phyloP scores from a whole-genome alignment of 2,329 filamentous ascomycete genomes.

The Xylariaceae sp. region DNA sequence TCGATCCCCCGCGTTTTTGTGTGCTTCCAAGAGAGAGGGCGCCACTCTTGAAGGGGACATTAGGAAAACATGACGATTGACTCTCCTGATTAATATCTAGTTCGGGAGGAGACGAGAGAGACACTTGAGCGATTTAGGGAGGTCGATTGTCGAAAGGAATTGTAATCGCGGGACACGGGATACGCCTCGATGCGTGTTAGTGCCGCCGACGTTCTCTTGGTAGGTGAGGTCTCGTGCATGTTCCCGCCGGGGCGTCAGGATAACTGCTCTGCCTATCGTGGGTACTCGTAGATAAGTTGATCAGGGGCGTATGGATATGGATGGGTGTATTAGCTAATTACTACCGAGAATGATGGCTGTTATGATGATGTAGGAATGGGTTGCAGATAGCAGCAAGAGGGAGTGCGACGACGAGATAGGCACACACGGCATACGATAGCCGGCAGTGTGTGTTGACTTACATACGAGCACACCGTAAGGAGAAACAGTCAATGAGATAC shows the following conservation, averaged over 20 bases:
- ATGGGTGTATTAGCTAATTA: neutral
- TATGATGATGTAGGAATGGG: neutral
- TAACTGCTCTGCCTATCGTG: too few species aligned
- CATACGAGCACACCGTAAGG: neutral
- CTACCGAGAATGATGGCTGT: neutral
- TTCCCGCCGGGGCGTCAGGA: neutral
- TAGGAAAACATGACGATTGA: neutral
- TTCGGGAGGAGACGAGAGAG: neutral
- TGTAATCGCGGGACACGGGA: neutral
- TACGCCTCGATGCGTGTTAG: neutral
- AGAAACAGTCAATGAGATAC: neutral
- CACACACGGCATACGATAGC: neutral
- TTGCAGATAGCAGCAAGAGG: neutral
- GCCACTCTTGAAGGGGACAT: slow-evolving; percentile 1
- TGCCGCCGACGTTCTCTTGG: neutral
- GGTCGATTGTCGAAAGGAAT: neutral
- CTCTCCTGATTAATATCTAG: neutral
- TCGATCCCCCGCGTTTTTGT: slow-evolving; percentile 14
- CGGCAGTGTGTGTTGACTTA: neutral
- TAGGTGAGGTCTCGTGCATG: neutral
- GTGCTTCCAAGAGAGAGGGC: neutral
- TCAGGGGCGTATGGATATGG: too few species aligned
- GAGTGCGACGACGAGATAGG: neutral
- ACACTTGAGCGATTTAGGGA: slow-evolving; percentile 1
- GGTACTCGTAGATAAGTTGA: too few species aligned